Evolutionary conservation across 2,329 filamentous ascomycete genomes (phyloP).

Genomic region (Phoma sp.): DNA sequence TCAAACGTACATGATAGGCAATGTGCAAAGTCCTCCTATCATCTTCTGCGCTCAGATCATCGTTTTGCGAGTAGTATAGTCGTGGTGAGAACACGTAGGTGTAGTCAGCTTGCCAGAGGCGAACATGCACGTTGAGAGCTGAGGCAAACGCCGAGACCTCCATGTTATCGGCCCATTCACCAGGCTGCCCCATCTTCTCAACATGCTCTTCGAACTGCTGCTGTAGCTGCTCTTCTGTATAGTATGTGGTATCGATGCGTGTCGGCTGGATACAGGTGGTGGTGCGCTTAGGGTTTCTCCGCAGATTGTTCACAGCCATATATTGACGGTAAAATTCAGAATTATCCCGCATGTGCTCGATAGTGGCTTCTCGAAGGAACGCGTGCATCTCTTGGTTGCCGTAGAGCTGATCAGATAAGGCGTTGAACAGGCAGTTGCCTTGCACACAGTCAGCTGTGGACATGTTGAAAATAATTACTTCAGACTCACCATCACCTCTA

Average conservation of each 20-base stretch:
- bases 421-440: constrained; percentile 76
- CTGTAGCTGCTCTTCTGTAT: constrained; percentile 63
- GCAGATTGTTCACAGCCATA: constrained; percentile 62
- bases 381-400: constrained; percentile 65
- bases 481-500: constrained; percentile 67
- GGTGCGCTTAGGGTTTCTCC: constrained; percentile 65
- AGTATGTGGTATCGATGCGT: constrained; percentile 54
- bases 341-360: constrained; percentile 68
- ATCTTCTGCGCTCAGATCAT: constrained; percentile 41
- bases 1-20: constrained; percentile 66
- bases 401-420: constrained; percentile 71
- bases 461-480: constrained; percentile 17
- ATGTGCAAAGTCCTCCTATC: constrained; percentile 60
- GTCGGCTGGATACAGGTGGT: constrained; percentile 55
- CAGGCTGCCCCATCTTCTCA: constrained; percentile 64
- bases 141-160: constrained; percentile 72
- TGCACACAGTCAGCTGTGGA: constrained; percentile 30
- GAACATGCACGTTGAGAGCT: constrained; percentile 67
- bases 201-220: constrained; percentile 64
- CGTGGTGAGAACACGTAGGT: constrained; percentile 59
- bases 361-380: constrained; percentile 65
- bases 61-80: constrained; percentile 34
- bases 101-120: constrained; percentile 65
- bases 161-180: constrained; percentile 71
- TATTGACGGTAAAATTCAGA: constrained; percentile 70